These are phyloP conservation scores for Poa pratensis DNA, from an alignment of 176 grass and related monocot genomes.

Conservation along the genomic window DNA sequence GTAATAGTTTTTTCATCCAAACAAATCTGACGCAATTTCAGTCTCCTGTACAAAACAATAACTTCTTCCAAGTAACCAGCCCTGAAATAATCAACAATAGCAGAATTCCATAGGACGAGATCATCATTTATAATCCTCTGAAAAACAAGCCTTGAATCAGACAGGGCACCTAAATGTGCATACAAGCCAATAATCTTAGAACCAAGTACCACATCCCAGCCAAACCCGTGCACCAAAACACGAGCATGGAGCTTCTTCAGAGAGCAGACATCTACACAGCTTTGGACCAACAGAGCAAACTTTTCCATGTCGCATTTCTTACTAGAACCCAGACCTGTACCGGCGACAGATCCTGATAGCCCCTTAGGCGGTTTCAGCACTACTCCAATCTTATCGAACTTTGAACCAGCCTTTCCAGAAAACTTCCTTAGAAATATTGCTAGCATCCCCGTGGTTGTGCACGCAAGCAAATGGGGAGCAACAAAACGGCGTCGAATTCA, in stretches of 20 bases:
- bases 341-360: slow-evolving; percentile 2
- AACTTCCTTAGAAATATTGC: slow-evolving; percentile 1
- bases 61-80: slow-evolving; percentile 52
- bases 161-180: slow-evolving; percentile 46
- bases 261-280: slow-evolving; percentile 42
- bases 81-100: slow-evolving; percentile 62
- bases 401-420: slow-evolving; percentile 29
- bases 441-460: slow-evolving; percentile 10
- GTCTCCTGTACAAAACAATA: slow-evolving; percentile 49
- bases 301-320: slow-evolving; percentile 9
- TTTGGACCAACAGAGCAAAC: slow-evolving; percentile 31
- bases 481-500: slow-evolving; percentile 1
- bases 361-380: slow-evolving; percentile 18
- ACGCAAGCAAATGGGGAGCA: background rate
- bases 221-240: slow-evolving; percentile 47
- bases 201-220: slow-evolving; percentile 40
- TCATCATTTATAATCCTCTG: slow-evolving; percentile 42
- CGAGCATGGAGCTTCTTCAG: slow-evolving; percentile 60
- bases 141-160: slow-evolving; percentile 51
- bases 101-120: slow-evolving; percentile 61
- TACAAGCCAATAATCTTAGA: slow-evolving; percentile 53
- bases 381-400: background rate
- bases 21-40: slow-evolving; percentile 37
- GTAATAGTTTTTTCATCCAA: slow-evolving; percentile 54
- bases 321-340: slow-evolving; percentile 12